Evolutionary conservation across 192 early-diverging fungal species (phyloP), one percentile per base, ranked within the genome.

Genomic region (Coemansia sp.): DNA sequence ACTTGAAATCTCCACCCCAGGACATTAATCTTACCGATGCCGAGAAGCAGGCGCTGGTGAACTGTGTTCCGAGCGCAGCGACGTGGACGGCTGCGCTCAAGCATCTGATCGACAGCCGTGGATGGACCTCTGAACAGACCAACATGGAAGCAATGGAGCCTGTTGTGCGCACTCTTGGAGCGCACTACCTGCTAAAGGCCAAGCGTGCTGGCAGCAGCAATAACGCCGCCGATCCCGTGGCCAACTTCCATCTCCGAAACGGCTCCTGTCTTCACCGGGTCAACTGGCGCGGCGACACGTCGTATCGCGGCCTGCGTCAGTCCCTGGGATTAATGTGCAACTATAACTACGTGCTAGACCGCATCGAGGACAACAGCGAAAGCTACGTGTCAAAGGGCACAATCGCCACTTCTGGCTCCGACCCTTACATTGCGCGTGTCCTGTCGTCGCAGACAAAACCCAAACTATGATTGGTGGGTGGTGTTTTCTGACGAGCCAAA

Each of bases 321-420:
- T 95, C 94, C 14, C 91, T 90, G 64, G 94, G 93, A 3, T 89
- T 98, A 50, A 98, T 98, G 96, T 86, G 92, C 50, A 97, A 98
- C 74, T 98, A 96, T 73, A 86, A 92, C 60, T 98, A 98, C 71
- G 73, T 89, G 10, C 64, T 92, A 40, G 81, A 86, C 34, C 77
- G 85, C 20, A 82, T 96, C 60, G 94, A 95, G 72, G 74, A 77
- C 54, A 96, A 97, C 84, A 94, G 94, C 64, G 83, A 92, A 71
- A 71, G 84, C 31, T 92, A 92, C 66, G 69, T 90, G 14, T 73
- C 76, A 4, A 64, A 87, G 45, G 91, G 91, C 6, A 80, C 71
- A 6, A 89, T 92, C 49, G 86, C 81, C 18, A 72, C 87, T 7
- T 76, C 73, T 3, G 73, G 78, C 10, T 42, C 59, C 32, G 78